Base-by-base conservation (phyloP, 2,329 filamentous ascomycete species). In the Cladosporium sp. region DNA sequence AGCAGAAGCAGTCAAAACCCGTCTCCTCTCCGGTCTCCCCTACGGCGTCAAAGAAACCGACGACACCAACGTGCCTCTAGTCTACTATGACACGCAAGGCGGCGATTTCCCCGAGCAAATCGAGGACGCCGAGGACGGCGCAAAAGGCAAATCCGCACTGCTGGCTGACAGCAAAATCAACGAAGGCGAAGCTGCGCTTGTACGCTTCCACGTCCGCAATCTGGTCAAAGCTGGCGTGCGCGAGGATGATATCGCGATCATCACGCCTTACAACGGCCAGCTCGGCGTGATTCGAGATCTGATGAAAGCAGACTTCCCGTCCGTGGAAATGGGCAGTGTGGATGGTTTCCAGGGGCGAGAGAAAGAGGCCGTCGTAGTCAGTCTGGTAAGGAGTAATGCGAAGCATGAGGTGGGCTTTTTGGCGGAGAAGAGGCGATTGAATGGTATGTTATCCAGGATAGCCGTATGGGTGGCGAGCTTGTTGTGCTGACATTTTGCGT, bases 271-370 rank as follows among this genome's bases (percentile, higher is more conserved):
- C 80, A 98, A 97, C 80, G 95, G 92, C 16, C 95, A 95, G 84
- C 85, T 97, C 40, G 89, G 91, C 5, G 79, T 96, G 12, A 82
- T 98, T 61, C 89, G 92, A 14, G 81, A 84, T 44, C 84, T 90
- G 69, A 84, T 99, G 59, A 95, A 94, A 75, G 91, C 95, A 67
- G 81, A 83, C 46, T 96, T 90, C 72, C 90, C 91, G 0, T 92
- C 90, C 14, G 88, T 99, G 60, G 95, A 99, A 78, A 83, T 99
- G n/a, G 95, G 95, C 37, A 97, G 92, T 72, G 92, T 99, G 2
- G 95, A 99, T 78, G 95, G 94, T 2, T 99, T 99, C 76, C 95
- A 99, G 78, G 95, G 95, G 37, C 88, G 95, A 21, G 95, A 99
- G 79, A 99, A 99, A 79, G 95, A 99, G 78, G 95, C 92, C 2